Base-by-base conservation (phyloP, 805 yeast genomes). In the Lipomyces spencermartinsiae region DNA sequence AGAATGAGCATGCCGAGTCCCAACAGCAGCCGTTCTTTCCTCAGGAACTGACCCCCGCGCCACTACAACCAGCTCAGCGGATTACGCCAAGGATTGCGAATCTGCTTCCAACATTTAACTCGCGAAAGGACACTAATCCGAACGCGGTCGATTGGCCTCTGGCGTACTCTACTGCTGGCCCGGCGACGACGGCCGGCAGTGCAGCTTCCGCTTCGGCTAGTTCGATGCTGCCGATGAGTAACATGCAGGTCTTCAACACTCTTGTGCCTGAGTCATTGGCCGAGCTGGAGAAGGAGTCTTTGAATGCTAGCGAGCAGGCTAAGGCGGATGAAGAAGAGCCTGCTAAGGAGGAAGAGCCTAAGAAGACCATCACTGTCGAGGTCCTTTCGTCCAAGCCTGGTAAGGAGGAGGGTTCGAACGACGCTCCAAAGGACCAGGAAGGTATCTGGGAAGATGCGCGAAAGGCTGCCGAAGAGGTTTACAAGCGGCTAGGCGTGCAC, bases 401-500 rank as follows among this genome's bases (percentile, higher is more conserved):
- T 37, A 62, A 60, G 37, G 70, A 69, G 46, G 71, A 66, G 14
- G 58, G 29, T 12, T 51, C 35, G 29, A 31, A 43, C 5, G 63
- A 39, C 10, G 39, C 54, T 1, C 61, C 70, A 25, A 61, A 61
- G 35, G 59, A 70, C 55, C 70, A 71, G 19, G 75, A 72, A 51
- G 75, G 75, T 9, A 63, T 73, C 29, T 72, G 74, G 74, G 74
- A 72, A 33, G 75, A 73, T 34, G 76, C 77, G 10, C 69, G 74
- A 55, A 74, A 69, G 57, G 76, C 76, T 2, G 77, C 77, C 14
- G 77, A 75, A 61, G 76, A 75, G 56, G 71, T 75, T 25, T 75
- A 74, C 66, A 58, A 65, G 61, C 72, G 75, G 51, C 65, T 75
- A 25, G 77, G 76, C 33, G 67, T 71, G 22, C 74, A 70, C 12